Evolutionary conservation across 805 yeast genomes (phyloP).

Genomic region (Candida insectorum): DNA sequence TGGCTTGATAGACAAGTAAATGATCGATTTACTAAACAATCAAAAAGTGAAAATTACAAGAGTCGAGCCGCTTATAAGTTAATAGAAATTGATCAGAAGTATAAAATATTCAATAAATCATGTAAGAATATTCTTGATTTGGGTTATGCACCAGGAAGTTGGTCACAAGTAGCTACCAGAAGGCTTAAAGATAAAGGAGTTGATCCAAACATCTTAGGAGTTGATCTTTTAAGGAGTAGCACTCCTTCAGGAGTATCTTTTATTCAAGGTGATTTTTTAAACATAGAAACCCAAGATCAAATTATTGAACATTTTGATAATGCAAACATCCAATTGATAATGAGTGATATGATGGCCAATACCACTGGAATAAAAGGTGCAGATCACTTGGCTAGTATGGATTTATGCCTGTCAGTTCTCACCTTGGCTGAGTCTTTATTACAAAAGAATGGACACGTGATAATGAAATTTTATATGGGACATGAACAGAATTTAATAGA

Average conservation of each 20-base stretch:
- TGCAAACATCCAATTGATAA: conserved; percentile 37
- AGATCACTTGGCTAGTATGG: conserved; percentile 86
- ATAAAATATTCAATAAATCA: conserved; percentile 48
- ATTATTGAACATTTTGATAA: conserved; percentile 49
- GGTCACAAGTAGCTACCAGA: conserved; percentile 81
- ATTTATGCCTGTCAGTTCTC: conserved; percentile 87
- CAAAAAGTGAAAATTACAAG: conserved; percentile 57
- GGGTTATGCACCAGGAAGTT: conserved; percentile 93
- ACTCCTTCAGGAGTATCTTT: conserved; percentile 38
- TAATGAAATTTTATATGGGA: conserved; percentile 86
- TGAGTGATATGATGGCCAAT: conserved; percentile 89
- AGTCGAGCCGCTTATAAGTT: conserved; percentile 93
- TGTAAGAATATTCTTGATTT: conserved; percentile 72
- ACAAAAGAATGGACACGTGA: conserved; percentile 65
- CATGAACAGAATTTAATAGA: conserved; percentile 69
- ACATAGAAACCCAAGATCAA: conserved; percentile 49
- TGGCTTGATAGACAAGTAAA: conserved; percentile 73
- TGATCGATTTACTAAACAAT: conserved; percentile 66
- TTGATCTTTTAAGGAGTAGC: conserved; percentile 44
- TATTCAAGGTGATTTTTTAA: conserved; percentile 38
- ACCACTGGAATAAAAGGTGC: conserved; percentile 77
- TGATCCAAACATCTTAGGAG: conserved; percentile 65
- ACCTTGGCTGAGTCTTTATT: conserved; percentile 70
- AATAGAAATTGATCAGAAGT: conserved; percentile 67
- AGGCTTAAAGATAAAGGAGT: conserved; percentile 17